Conservation (phyloP, 345 rosid species). For the Arabis hirsuta region DNA sequence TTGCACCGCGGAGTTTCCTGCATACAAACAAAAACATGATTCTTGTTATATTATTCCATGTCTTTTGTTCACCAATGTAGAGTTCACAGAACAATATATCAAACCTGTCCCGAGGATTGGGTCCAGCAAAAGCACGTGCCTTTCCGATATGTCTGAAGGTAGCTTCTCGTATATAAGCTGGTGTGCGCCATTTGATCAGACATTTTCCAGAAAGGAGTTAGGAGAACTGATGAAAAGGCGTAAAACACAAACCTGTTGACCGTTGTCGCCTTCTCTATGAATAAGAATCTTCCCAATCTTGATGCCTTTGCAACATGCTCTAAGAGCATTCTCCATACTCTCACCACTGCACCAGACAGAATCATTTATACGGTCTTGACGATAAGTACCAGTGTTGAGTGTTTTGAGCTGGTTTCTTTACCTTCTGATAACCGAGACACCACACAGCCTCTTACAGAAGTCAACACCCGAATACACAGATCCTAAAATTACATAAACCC, state of each 20-base stretch:
- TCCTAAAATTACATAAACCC: constrained; percentile 47
- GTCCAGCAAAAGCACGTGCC: constrained; percentile 87
- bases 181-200: constrained; percentile 27
- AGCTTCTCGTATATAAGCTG: constrained; percentile 92
- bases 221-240: constrained; percentile 9
- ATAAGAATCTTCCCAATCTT: constrained; percentile 92
- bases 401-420: constrained; percentile 36
- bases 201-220: constrained; percentile 14
- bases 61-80: neutral
- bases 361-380: neutral
- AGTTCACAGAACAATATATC: constrained; percentile 21
- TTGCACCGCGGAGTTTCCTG: constrained; percentile 92
- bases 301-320: constrained; percentile 98
- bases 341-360: constrained; percentile 61
- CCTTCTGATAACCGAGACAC: constrained; percentile 94
- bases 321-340: constrained; percentile 96
- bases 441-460: constrained; percentile 93
- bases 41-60: neutral
- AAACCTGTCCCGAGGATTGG: constrained; percentile 95
- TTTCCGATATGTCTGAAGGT: constrained; percentile 83
- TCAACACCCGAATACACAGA: constrained; percentile 95
- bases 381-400: neutral
- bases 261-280: constrained; percentile 97
- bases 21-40: neutral
- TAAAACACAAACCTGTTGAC: constrained; percentile 63